Evolutionary conservation across 805 yeast species (phyloP), one percentile per base, ranked within the genome.

Genomic region (Yamadazyma nakazawae): DNA sequence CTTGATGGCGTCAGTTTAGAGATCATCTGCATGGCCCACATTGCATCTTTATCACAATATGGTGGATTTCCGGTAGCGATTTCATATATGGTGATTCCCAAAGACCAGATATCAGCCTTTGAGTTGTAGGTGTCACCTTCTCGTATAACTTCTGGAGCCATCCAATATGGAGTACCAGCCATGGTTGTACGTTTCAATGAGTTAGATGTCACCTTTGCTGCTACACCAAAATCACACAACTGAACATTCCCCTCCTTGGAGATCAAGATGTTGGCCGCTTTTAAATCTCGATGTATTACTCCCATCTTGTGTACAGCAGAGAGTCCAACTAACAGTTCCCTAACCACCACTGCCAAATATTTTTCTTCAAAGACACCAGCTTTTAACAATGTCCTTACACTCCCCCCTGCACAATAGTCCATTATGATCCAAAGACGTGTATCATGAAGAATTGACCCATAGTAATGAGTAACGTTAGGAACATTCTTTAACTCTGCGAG

Each of bases 41-140:
- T 74, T 0, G 97, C 97, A 59, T 92, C 99, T 54, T 88, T 87
- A 51, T 94, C 97, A 58, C 96, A 84, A 60, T 91, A 91, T 0
- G 99, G 99, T 5, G 99, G 99, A 56, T 88, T 89, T 0, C 99
- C 98, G 0, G 98, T 91, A 9, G 96, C 95, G 53, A 92, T 84
- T 65, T 94, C 99, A 67, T 83, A 94, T 8, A 90, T 74, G 0
- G 99, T 92, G 50, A 94, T 88, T 13, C 99, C 99, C 40, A 92
- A 65, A 0, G 98, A 91, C 99, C 99, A 94, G 7, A 94, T 88
- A 64, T 94, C 99, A 0, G 96, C 99, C 66, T 85, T 91, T 37
- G 84, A 79, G 63, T 88, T 96, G 72, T 94, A 87, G 8, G 84
- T 78, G 13, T 85, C 86, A 35, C 95, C 96, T 64, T 92, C 97